These are phyloP conservation scores for Penicillium brevicompactum DNA, from an alignment of 2,329 filamentous ascomycete genomes.

Conservation along the genomic window DNA sequence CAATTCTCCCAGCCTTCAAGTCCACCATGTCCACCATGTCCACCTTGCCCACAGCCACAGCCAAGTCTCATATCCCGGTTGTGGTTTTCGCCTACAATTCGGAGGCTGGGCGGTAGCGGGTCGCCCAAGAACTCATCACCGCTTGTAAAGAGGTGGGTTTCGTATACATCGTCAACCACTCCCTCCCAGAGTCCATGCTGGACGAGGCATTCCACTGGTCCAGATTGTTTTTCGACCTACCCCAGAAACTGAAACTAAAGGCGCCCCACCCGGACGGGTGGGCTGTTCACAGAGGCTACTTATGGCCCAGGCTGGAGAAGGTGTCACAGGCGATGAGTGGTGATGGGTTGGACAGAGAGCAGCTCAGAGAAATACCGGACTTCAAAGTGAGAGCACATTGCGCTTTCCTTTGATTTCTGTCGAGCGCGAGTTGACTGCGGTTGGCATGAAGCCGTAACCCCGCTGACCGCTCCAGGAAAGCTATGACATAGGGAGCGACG, in stretches of 20 bases:
- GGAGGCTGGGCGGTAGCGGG: constrained; percentile 28
- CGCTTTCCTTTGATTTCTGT: constrained; percentile 2
- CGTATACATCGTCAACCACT: constrained; percentile 53
- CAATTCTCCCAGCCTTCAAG: not conserved
- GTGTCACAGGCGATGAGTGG: constrained; percentile 50
- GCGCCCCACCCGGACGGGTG: constrained; percentile 54
- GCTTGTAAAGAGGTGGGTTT: constrained; percentile 51
- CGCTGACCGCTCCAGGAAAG: constrained; percentile 45
- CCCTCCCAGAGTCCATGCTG: constrained; percentile 41
- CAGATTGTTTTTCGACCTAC: constrained; percentile 48
- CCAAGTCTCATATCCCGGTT: constrained; percentile 34
- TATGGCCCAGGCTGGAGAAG: constrained; percentile 57
- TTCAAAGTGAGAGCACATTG: constrained; percentile 48
- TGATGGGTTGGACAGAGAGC: constrained; percentile 44
- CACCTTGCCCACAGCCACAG: not conserved
- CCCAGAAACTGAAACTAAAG: constrained; percentile 49
- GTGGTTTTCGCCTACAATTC: constrained; percentile 46
- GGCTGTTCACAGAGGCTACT: constrained; percentile 58
- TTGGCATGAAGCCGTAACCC: not conserved
- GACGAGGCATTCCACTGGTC: constrained; percentile 49
- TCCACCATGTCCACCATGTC: not conserved
- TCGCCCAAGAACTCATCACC: constrained; percentile 44
- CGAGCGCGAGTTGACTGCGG: too few species aligned
- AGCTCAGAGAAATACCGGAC: constrained; percentile 49
- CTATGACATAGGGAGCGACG: constrained; percentile 55